Conservation (phyloP, 192 early-diverging fungal genomes). For the Fimicolochytrium jonesii region DNA sequence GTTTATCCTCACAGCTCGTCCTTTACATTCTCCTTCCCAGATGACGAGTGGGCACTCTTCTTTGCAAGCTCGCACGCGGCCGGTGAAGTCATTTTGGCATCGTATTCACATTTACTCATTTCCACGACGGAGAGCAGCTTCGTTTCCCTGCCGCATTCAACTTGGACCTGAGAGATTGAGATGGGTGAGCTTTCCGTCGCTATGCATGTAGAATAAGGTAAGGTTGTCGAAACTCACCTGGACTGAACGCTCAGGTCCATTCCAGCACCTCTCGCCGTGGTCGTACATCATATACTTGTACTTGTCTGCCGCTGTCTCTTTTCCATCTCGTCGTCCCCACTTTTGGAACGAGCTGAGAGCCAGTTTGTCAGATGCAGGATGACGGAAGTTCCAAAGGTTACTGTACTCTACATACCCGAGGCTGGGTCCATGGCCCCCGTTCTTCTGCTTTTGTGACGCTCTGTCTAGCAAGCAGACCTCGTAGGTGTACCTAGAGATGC, state of each 20-base stretch:
- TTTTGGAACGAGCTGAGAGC: constrained; percentile 34
- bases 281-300: constrained; percentile 65
- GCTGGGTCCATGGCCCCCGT: constrained; percentile 48
- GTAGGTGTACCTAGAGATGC: constrained; percentile 44
- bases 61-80: constrained; percentile 62
- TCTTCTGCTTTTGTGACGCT: constrained; percentile 69
- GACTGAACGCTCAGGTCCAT: constrained; percentile 82
- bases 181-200: background rate
- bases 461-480: constrained; percentile 80
- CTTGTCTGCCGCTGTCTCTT: constrained; percentile 15
- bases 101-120: constrained; percentile 93
- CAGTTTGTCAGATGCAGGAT: constrained; percentile 17
- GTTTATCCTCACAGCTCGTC: too few relatives aligned
- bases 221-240: constrained; percentile 34
- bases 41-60: too few relatives aligned
- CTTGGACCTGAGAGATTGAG: constrained; percentile 34
- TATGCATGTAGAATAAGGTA: constrained; percentile 27
- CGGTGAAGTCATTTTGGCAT: constrained; percentile 68
- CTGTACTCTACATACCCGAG: constrained; percentile 57
- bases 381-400: too few relatives aligned
- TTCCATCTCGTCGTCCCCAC: constrained; percentile 44
- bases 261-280: constrained; percentile 87
- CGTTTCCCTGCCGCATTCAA: constrained; percentile 75
- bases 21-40: too few relatives aligned
- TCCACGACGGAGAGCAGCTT: constrained; percentile 71